Evolutionary conservation across 305 asterid species (phyloP).

Genomic region (Solanum hybrid): DNA sequence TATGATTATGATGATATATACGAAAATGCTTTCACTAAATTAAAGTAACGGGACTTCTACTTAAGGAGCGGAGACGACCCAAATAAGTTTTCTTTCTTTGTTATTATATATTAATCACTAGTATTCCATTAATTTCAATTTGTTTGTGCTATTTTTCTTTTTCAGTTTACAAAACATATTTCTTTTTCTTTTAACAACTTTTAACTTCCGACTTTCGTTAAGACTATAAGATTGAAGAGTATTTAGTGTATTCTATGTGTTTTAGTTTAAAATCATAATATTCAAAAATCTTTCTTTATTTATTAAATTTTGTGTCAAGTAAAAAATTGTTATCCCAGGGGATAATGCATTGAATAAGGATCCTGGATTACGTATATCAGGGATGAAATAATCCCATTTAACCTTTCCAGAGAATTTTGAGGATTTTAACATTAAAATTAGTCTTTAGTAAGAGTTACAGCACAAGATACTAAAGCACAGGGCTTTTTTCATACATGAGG

Average conservation of each 20-base stretch:
- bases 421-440: not conserved
- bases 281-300: accelerated
- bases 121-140: too few species aligned
- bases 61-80: not conserved
- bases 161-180: not conserved
- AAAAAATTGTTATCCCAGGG: too few species aligned
- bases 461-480: not conserved
- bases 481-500: not conserved
- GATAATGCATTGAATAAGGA: not conserved
- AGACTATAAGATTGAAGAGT: too few species aligned
- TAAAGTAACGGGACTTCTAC: not conserved
- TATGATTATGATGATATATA: not conserved
- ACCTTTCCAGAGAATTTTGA: not conserved
- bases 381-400: not conserved
- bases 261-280: not conserved
- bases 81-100: not conserved
- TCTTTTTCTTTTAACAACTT: too few species aligned
- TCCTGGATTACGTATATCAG: not conserved
- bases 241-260: not conserved
- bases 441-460: not conserved
- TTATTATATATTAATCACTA: not conserved
- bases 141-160: not conserved
- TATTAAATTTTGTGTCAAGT: accelerated
- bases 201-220: too few species aligned
- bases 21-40: not conserved